Evolutionary conservation across 768 basidiomycete species (phyloP).

Genomic region (Paxillus ammoniavirescens): DNA sequence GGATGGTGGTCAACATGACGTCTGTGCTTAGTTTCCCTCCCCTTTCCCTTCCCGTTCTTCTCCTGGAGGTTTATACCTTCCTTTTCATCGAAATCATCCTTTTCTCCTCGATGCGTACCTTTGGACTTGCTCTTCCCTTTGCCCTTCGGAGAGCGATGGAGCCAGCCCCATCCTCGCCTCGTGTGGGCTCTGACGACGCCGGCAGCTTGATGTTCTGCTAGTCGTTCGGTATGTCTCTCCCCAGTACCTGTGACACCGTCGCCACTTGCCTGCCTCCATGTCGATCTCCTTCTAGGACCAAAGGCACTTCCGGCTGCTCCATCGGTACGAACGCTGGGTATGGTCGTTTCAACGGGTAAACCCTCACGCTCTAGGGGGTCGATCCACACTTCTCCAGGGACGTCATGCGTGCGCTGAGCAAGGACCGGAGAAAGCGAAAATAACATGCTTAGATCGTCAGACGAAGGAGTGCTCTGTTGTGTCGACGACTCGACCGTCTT

Average conservation of each 20-base stretch:
- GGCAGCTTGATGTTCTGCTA: slow-evolving; percentile 35
- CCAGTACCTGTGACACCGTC: slow-evolving; percentile 5
- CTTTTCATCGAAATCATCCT: neutral
- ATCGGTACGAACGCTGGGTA: slow-evolving; percentile 1
- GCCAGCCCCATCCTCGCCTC: slow-evolving; percentile 25
- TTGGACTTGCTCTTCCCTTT: neutral
- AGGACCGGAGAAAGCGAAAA: slow-evolving; percentile 18
- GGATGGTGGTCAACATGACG: neutral
- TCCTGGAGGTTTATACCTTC: neutral
- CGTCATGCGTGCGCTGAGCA: slow-evolving; percentile 30
- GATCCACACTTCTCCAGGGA: slow-evolving; percentile 57
- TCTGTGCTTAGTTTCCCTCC: neutral
- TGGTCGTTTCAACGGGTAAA: slow-evolving; percentile 43
- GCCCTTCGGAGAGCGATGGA: slow-evolving; percentile 8
- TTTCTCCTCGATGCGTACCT: neutral
- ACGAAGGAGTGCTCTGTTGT: slow-evolving; percentile 9
- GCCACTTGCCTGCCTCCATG: slow-evolving; percentile 10
- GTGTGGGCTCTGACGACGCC: slow-evolving; percentile 47
- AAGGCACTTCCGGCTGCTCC: neutral
- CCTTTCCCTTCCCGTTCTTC: slow-evolving; percentile 11
- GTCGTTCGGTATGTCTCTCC: slow-evolving; percentile 25
- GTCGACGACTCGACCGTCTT: slow-evolving; percentile 2
- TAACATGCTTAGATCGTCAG: neutral
- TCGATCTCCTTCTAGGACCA: slow-evolving; percentile 14
- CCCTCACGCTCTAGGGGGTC: slow-evolving; percentile 65